These are phyloP conservation scores for Alternaria rosae DNA, from an alignment of 2,329 filamentous ascomycete species.

Conservation along the genomic window DNA sequence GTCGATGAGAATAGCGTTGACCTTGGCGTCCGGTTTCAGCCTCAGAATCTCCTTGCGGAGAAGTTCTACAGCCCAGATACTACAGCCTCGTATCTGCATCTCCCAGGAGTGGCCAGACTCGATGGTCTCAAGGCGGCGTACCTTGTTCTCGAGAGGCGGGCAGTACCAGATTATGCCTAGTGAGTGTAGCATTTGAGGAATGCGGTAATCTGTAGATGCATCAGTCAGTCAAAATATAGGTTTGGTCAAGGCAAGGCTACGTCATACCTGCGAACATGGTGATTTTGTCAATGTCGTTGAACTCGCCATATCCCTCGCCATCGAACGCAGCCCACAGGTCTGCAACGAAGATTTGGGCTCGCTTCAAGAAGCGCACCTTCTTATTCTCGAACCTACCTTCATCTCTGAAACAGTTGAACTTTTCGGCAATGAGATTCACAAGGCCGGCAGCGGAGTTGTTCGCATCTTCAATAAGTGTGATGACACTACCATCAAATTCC, in stretches of 20 bases:
- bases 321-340: constrained; percentile 97
- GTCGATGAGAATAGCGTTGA: constrained; percentile 93
- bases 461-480: constrained; percentile 75
- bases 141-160: constrained; percentile 75
- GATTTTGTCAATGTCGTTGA: constrained; percentile 90
- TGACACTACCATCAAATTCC: constrained; percentile 78
- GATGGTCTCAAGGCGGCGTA: constrained; percentile 70
- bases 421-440: constrained; percentile 82
- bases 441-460: constrained; percentile 81
- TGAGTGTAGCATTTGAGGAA: constrained; percentile 89
- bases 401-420: constrained; percentile 88
- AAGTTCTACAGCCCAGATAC: constrained; percentile 95
- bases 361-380: constrained; percentile 84
- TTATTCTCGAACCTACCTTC: constrained; percentile 77
- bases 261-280: constrained; percentile 86
- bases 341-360: constrained; percentile 94
- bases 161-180: constrained; percentile 86
- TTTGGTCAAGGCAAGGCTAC: not conserved
- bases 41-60: constrained; percentile 81
- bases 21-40: constrained; percentile 71
- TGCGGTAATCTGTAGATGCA: constrained; percentile 76
- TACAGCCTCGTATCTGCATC: constrained; percentile 87
- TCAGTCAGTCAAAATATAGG: not conserved
- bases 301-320: constrained; percentile 78
- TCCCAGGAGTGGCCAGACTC: constrained; percentile 80